Evolutionary conservation across 257 asterid genomes (phyloP).

Genomic region (Nicotiana sylvestris): DNA sequence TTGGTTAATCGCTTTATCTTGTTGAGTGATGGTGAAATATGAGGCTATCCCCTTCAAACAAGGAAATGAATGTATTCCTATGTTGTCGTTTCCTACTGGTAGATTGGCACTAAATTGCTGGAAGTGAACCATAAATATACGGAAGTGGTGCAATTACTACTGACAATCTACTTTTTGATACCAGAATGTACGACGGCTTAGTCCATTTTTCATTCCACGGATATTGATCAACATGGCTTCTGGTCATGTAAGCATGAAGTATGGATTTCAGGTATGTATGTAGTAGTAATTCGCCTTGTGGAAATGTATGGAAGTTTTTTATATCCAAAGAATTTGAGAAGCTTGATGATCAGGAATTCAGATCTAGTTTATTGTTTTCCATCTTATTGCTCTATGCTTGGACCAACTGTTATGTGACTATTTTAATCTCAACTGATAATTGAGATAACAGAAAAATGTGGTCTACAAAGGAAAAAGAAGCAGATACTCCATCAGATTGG

Average conservation of each 20-base stretch:
- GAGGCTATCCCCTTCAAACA: not conserved
- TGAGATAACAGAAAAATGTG: not conserved
- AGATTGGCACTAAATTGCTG: constrained; percentile 1
- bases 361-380: not conserved
- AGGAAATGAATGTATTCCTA: not conserved
- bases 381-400: not conserved
- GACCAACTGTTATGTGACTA: not conserved
- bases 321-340: not conserved
- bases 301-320: constrained; percentile 1
- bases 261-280: constrained; percentile 78
- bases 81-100: not conserved
- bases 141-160: not conserved
- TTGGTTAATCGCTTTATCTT: constrained; percentile 18
- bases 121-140: not conserved
- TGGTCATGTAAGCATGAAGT: constrained; percentile 95
- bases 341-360: not conserved
- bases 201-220: constrained; percentile 95
- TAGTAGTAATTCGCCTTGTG: not conserved
- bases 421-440: not conserved
- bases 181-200: constrained; percentile 81
- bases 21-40: not conserved
- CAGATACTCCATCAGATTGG: not conserved
- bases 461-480: not conserved
- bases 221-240: constrained; percentile 98
- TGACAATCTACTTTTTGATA: constrained; percentile 19